Conservation (phyloP, 345 rosid genomes). For the Arabidopsis arenosa region DNA sequence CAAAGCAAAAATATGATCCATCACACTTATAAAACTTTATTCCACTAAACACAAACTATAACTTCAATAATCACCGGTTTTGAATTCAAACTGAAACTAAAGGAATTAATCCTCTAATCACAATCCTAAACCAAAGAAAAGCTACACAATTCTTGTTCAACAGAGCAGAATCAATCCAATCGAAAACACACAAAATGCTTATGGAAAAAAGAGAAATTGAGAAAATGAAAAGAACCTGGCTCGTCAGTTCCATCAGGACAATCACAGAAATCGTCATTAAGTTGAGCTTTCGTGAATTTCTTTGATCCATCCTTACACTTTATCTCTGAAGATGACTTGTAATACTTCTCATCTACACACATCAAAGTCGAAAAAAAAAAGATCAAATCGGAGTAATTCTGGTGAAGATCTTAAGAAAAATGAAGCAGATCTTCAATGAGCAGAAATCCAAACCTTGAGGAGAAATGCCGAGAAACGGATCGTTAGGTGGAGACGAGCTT, state of each 20-base stretch:
- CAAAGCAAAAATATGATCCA: constrained; percentile 3
- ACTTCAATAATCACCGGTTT: background rate
- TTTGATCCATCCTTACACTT: constrained; percentile 87
- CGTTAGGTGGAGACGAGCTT: constrained; percentile 48
- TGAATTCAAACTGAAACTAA: background rate
- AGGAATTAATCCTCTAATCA: background rate
- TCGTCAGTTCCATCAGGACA: constrained; percentile 93
- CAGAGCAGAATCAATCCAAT: constrained; percentile 11
- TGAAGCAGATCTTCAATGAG: constrained; percentile 19
- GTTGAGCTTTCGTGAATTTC: constrained; percentile 73
- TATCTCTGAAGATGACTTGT: constrained; percentile 68
- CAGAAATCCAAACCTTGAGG: constrained; percentile 70
- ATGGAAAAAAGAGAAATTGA: background rate
- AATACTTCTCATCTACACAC: constrained; percentile 72
- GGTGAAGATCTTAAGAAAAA: constrained; percentile 19
- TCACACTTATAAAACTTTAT: background rate
- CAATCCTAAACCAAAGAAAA: background rate
- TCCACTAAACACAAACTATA: background rate
- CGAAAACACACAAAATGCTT: background rate
- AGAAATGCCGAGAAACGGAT: constrained; percentile 80
- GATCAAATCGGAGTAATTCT: background rate
- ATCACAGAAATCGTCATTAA: constrained; percentile 96
- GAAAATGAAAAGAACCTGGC: constrained; percentile 59
- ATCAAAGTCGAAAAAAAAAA: background rate
- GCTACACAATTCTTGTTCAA: background rate